A percentile compares a stretch with the other conserved stretches of the same genome.
Evolutionary conservation across 1,139 yeast genomes (phyloP).

Genomic region (Scheffersomyces lignicola): DNA sequence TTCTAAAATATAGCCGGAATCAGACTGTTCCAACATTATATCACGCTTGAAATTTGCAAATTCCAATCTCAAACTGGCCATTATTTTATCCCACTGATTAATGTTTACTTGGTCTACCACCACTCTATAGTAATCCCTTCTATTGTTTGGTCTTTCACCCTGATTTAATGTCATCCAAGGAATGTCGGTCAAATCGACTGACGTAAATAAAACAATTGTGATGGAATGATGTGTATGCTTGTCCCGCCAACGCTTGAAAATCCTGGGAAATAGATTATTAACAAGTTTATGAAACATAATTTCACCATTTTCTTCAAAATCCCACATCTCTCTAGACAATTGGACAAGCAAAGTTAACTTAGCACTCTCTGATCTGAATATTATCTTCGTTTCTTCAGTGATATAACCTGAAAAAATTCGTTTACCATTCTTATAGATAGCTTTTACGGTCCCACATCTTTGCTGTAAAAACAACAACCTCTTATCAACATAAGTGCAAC

Average conservation of each 20-base stretch:
- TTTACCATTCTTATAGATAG: slow-evolving; percentile 70
- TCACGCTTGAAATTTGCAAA: slow-evolving; percentile 82
- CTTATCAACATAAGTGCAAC: slow-evolving; percentile 70
- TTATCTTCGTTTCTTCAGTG: slow-evolving; percentile 72
- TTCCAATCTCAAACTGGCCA: slow-evolving; percentile 83
- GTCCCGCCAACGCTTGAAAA: slow-evolving; percentile 85
- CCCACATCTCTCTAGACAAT: slow-evolving; percentile 96
- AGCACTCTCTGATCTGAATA: slow-evolving; percentile 90
- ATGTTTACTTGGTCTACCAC: slow-evolving; percentile 95
- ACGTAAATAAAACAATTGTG: slow-evolving; percentile 84
- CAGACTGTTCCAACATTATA: slow-evolving; percentile 50
- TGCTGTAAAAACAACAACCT: slow-evolving; percentile 59
- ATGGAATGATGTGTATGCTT: slow-evolving; percentile 87
- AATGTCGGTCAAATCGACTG: slow-evolving; percentile 66
- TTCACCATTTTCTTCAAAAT: slow-evolving; percentile 95
- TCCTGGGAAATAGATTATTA: slow-evolving; percentile 85
- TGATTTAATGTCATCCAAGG: slow-evolving; percentile 57
- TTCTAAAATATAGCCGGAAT: slow-evolving; percentile 41
- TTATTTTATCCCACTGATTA: slow-evolving; percentile 84
- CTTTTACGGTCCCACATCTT: slow-evolving; percentile 61
- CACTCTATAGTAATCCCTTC: slow-evolving; percentile 83
- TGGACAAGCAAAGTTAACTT: slow-evolving; percentile 81
- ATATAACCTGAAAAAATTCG: slow-evolving; percentile 64
- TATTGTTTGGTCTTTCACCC: slow-evolving; percentile 71
- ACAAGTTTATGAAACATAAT: slow-evolving; percentile 90